These are phyloP conservation scores for Naganishia cerealis DNA, from an alignment of 1,284 basidiomycete genomes.

Conservation along the genomic window DNA sequence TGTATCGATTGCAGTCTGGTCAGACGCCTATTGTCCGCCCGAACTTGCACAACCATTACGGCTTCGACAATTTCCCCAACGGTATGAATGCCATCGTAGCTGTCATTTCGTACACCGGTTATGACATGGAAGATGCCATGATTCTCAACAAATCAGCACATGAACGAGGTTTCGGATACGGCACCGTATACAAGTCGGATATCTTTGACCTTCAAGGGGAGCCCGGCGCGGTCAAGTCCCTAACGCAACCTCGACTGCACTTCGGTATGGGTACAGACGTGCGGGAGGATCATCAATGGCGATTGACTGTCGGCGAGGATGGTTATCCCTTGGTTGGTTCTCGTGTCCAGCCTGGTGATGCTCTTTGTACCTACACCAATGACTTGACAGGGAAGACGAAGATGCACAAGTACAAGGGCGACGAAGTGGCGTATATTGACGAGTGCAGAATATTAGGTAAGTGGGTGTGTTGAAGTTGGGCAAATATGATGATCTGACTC, in stretches of 20 bases:
- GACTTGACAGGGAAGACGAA: constrained; percentile 79
- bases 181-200: constrained; percentile 94
- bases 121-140: constrained; percentile 99
- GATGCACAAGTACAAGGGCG: constrained; percentile 95
- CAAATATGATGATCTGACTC: constrained; percentile 8
- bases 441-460: constrained; percentile 85
- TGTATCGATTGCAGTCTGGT: constrained; percentile 92
- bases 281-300: constrained; percentile 61
- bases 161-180: constrained; percentile 96
- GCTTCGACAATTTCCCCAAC: constrained; percentile 97
- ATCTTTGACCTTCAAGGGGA: constrained; percentile 85
- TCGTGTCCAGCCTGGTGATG: constrained; percentile 71
- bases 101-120: constrained; percentile 99
- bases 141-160: constrained; percentile 98
- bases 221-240: constrained; percentile 64
- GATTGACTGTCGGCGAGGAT: constrained; percentile 73
- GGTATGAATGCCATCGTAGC: constrained; percentile 98
- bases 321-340: constrained; percentile 80
- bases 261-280: constrained; percentile 85
- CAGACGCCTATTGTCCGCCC: constrained; percentile 96
- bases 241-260: constrained; percentile 64
- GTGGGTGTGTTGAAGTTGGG: constrained; percentile 37
- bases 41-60: constrained; percentile 87
- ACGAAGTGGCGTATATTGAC: constrained; percentile 87
- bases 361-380: constrained; percentile 79